phyloP scores from a whole-genome alignment of 148 eudicot species.

The Nepenthes gracilis region DNA sequence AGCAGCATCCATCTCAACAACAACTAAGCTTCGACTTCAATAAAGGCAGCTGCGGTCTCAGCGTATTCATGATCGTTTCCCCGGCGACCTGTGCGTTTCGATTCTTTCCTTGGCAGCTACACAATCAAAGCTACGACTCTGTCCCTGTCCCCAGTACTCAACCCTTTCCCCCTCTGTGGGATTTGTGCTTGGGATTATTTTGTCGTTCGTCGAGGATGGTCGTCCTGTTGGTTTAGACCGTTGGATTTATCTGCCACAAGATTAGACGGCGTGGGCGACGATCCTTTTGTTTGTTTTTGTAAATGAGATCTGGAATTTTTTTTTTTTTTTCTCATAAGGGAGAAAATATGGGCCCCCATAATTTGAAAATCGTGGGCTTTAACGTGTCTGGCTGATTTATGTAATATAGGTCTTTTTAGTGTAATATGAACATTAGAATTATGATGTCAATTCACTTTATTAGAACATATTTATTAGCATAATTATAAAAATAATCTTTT shows the following conservation, averaged over 20 bases:
- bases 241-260: not conserved
- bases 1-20: constrained; percentile 15
- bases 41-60: not conserved
- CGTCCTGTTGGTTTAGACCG: not conserved
- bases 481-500: too few species aligned
- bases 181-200: not conserved
- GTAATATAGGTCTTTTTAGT: too few species aligned
- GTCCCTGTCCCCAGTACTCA: not conserved
- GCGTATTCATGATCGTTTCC: constrained; percentile 12
- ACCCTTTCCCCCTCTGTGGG: not conserved
- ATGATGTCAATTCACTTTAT: too few species aligned
- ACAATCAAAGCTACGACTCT: constrained; percentile 4
- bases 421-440: too few species aligned
- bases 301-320: too few species aligned
- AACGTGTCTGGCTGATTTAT: too few species aligned
- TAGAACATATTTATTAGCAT: too few species aligned
- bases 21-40: not conserved
- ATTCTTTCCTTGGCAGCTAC: constrained; percentile 23
- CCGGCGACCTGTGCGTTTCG: not conserved
- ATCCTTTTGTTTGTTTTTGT: not conserved
- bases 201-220: too few species aligned
- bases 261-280: not conserved
- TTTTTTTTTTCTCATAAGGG: too few species aligned
- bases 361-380: too few species aligned
- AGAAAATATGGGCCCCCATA: too few species aligned